Percentiles rank a stretch among this genome's conserved stretches.
These are phyloP conservation scores for Gnaphalium uliginosum DNA, from an alignment of 129 eudicot genomes.

Conservation along the genomic window DNA sequence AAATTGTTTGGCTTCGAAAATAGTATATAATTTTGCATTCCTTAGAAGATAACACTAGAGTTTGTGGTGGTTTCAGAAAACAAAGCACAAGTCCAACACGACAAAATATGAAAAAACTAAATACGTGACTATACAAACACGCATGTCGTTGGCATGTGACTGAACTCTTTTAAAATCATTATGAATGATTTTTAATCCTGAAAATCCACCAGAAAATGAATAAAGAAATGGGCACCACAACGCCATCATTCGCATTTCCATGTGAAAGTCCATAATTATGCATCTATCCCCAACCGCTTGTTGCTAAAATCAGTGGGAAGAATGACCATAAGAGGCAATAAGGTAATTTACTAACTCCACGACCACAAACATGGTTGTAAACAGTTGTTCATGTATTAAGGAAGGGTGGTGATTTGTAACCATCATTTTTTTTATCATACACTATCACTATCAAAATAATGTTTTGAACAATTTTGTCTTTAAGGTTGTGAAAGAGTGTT, in stretches of 20 bases:
- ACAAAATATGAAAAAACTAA: not conserved
- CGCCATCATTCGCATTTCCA: conserved; percentile 31
- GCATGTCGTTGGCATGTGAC: conserved; percentile 14
- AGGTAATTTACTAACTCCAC: not conserved
- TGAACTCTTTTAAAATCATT: conserved; percentile 16
- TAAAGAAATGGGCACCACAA: conserved; percentile 25
- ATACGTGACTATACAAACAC: not conserved
- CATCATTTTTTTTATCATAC: no score
- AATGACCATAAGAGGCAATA: conserved; percentile 2
- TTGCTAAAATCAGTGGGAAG: not conserved
- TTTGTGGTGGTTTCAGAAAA: no score
- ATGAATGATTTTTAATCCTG: conserved; percentile 3
- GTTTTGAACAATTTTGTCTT: no score
- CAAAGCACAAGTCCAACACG: no score
- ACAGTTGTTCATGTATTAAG: not conserved
- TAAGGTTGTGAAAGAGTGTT: no score
- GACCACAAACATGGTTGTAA: not conserved
- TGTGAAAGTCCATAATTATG: conserved; percentile 31
- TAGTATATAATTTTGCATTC: no score
- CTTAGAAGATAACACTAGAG: no score
- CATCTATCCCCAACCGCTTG: not conserved
- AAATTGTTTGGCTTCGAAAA: no score
- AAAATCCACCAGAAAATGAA: conserved; percentile 25
- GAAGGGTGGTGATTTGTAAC: no score
- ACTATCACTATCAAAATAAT: no score